Evolutionary conservation across 176 grass and related monocot genomes (phyloP), one percentile per base, ranked within the genome.

Genomic region (Canna indica): DNA sequence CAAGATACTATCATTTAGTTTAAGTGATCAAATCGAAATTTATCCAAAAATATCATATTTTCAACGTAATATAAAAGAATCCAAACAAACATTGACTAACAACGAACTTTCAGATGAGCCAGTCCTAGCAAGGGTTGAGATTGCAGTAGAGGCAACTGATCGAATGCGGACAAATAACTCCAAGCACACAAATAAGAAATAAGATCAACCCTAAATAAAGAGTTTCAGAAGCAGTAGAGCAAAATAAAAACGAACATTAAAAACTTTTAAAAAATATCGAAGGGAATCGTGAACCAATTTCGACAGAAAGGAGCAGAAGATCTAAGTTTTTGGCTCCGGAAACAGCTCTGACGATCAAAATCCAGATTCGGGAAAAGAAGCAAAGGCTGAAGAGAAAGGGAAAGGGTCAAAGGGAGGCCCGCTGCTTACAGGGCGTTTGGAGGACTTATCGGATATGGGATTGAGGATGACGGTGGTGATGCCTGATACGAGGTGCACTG

Each of bases 381-480:
- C 13, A 58, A 36, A 26, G 48, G 41, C 30, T 71, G 30, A 35
- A 25, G 18, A 44, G 39, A 33, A 24, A 16, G 31, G 8, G n/a
- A n/a, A n/a, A n/a, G n/a, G n/a, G n/a, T n/a, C n/a, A 7, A 17
- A 64, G 64, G 11, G 61, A 28, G 2, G 50, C 17, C 22, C 0
- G 15, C 14, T 8, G 5, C 42, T 63, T 75, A 83, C 79, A 45
- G 73, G 74, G 48, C 68, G 74, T 63, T 87, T 90, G 2, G 88
- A 84, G 39, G 82, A 82, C 75, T 90, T 82, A 80, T 93, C 94
- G 65, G 88, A 93, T 72, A 99, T 75, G 64, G 94, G 94, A 80
- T 93, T 99, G 54, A 99, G 94, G 77, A 99, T 80, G 69, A 97
- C 93, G 77, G 93, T 92, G 82, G 93, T 97, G 71, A 97, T 79